These are phyloP conservation scores for Leccinum boreale DNA, from an alignment of 768 basidiomycete genomes.

Conservation along the genomic window DNA sequence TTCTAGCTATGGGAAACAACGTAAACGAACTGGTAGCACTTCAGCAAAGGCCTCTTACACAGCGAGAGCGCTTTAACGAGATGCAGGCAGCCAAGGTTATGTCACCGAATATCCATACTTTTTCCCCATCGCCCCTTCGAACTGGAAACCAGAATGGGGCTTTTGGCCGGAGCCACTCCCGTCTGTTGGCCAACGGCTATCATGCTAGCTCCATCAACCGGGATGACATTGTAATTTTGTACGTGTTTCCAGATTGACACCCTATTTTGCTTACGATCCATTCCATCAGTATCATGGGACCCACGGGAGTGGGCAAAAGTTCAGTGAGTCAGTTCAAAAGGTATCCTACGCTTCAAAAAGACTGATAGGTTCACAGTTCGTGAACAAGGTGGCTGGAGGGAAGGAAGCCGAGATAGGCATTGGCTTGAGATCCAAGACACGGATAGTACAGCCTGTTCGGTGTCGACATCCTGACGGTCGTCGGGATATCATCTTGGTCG, in stretches of 20 bases:
- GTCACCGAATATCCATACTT: no score
- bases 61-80: no score
- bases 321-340: conserved; percentile 6
- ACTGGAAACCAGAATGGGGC: no score
- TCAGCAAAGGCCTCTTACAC: no score
- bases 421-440: conserved; percentile 7
- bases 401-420: not conserved
- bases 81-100: no score
- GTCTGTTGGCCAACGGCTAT: no score
- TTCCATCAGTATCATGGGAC: conserved; percentile 14
- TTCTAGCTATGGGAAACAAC: not conserved
- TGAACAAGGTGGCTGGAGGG: conserved; percentile 7
- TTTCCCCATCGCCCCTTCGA: no score
- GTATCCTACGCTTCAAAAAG: not conserved
- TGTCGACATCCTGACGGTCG: conserved; percentile 12
- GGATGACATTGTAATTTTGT: conserved; percentile 16
- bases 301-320: conserved; percentile 15
- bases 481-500: conserved; percentile 14
- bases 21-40: no score
- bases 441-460: conserved; percentile 1
- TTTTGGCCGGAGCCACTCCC: no score
- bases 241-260: not conserved
- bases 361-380: conserved; percentile 6
- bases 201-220: not conserved
- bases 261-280: not conserved